Conservation (phyloP, 345 rosid genomes). For the Bruguiera sexangula region DNA sequence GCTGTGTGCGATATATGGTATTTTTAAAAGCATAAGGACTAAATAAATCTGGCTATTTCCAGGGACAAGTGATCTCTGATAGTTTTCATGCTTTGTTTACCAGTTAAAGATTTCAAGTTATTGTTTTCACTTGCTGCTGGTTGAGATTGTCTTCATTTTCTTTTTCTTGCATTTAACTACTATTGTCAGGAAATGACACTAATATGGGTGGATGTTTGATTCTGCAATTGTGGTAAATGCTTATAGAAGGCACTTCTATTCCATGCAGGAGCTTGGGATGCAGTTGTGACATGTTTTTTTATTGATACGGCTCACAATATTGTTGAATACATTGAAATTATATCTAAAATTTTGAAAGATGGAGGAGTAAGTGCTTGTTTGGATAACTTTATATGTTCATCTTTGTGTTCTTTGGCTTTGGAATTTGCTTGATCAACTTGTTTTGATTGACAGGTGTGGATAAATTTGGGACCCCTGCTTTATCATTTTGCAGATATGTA, state of each 20-base stretch:
- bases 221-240: constrained; percentile 1
- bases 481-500: constrained; percentile 91
- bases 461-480: constrained; percentile 85
- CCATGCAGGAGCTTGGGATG: constrained; percentile 89
- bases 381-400: constrained; percentile 5
- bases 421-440: constrained; percentile 17
- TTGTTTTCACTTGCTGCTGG: no score
- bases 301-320: constrained; percentile 95
- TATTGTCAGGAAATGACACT: no score
- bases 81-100: no score
- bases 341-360: constrained; percentile 84
- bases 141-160: no score
- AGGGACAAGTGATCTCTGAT: no score
- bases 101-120: no score
- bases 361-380: constrained; percentile 69
- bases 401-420: not conserved
- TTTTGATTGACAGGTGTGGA: constrained; percentile 68
- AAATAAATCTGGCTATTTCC: no score
- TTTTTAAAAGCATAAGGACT: no score
- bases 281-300: constrained; percentile 90
- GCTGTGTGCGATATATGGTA: no score
- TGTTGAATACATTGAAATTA: constrained; percentile 86
- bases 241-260: constrained; percentile 20
- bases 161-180: no score
- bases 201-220: no score